phyloP scores from a whole-genome alignment of 305 asterid species.

The Solanum hybrid region DNA sequence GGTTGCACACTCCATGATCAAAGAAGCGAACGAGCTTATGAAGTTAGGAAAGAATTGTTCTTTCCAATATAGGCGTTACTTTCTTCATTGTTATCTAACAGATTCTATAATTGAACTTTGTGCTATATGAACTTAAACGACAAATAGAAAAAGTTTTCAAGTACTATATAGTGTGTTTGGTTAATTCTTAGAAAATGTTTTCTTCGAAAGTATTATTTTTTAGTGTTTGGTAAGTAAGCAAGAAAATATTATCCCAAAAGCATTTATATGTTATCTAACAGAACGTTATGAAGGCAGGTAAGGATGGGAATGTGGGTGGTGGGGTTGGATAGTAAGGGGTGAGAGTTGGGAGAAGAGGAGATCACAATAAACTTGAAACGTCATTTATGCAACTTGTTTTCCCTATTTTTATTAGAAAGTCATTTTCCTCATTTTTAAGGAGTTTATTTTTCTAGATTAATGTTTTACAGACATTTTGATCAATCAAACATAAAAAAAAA shows the following conservation, averaged over 20 bases:
- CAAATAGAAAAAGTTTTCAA: too few relatives aligned
- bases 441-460: too few relatives aligned
- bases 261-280: not conserved
- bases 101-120: too few relatives aligned
- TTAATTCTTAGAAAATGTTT: not conserved
- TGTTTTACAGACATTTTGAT: too few relatives aligned
- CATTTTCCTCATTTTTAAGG: not conserved
- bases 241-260: too few relatives aligned
- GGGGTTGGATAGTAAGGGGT: not conserved
- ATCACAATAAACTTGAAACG: not conserved
- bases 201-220: not conserved
- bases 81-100: not conserved
- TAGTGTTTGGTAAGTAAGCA: not conserved
- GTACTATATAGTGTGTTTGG: too few relatives aligned
- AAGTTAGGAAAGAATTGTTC: constrained; percentile 12
- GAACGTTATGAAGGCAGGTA: not conserved
- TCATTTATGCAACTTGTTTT: not conserved
- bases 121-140: too few relatives aligned
- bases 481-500: too few relatives aligned
- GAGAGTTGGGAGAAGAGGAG: not conserved
- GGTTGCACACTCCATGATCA: constrained; percentile 16
- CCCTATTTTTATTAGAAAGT: not conserved
- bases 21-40: constrained; percentile 27
- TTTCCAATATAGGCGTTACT: not conserved
- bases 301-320: not conserved